A percentile compares a stretch with the other conserved stretches of the same genome.
Conservation (phyloP, 352 stramenopile species). For the Thraustochytrium striatum region DNA sequence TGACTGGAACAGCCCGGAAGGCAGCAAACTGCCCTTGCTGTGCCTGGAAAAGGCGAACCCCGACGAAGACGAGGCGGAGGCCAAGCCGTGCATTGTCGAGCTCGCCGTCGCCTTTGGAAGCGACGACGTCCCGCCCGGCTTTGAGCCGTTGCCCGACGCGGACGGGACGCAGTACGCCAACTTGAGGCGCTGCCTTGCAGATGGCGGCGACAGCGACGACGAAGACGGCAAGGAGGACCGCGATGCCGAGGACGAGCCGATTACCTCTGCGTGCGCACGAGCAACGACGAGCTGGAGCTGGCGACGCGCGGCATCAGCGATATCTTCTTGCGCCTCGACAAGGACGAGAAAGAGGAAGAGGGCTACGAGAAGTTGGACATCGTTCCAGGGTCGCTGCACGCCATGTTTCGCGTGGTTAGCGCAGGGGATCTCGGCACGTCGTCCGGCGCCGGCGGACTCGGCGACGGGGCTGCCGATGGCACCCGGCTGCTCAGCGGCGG, state of each 20-base stretch:
- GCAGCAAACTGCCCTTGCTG: not conserved
- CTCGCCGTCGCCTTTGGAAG: conserved; percentile 23
- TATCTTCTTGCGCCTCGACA: not conserved
- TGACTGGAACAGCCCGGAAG: not conserved
- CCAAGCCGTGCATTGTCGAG: not conserved
- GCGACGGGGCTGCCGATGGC: too few species aligned
- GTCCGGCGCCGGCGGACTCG: too few species aligned
- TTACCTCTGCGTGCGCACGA: conserved; percentile 8
- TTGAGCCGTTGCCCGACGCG: not conserved
- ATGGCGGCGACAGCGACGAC: not conserved
- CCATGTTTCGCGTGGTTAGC: not conserved
- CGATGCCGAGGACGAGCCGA: not conserved
- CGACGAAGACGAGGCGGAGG: not conserved
- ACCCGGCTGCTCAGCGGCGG: too few species aligned
- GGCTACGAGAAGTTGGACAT: conserved; percentile 11
- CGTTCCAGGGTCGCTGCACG: not conserved
- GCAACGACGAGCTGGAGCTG: conserved; percentile 21
- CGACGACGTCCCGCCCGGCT: conserved; percentile 22
- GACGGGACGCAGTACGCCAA: not conserved
- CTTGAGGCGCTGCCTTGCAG: not conserved
- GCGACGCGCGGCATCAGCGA: not conserved
- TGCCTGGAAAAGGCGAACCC: not conserved
- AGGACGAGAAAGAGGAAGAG: not conserved
- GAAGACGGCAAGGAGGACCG: not conserved
- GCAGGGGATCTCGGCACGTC: not conserved